Percentiles rank a stretch among this genome's conserved stretches.
Conservation (phyloP, 2,329 filamentous ascomycete species). For the Sporothrix euskadiensis region DNA sequence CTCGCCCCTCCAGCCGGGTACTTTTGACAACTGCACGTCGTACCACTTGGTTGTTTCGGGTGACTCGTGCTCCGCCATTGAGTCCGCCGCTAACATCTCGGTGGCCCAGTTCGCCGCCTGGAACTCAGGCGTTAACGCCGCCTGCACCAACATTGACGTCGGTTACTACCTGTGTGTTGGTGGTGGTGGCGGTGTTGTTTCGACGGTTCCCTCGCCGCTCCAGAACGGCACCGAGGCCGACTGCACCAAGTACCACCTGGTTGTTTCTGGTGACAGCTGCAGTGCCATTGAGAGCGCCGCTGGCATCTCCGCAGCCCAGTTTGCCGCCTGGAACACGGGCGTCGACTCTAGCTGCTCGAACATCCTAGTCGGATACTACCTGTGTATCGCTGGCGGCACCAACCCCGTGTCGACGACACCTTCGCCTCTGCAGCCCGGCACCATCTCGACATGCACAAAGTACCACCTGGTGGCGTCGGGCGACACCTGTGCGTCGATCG, state of each 20-base stretch:
- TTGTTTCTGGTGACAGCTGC: constrained; percentile 40
- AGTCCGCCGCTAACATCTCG: constrained; percentile 19
- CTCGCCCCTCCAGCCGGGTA: constrained; percentile 25
- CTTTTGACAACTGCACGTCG: constrained; percentile 26
- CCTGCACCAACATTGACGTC: constrained; percentile 24
- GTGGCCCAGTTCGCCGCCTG: constrained; percentile 18
- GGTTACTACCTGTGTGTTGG: constrained; percentile 25
- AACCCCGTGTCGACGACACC: neutral
- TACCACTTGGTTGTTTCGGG: constrained; percentile 26
- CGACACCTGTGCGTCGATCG: constrained; percentile 38
- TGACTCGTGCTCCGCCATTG: constrained; percentile 26
- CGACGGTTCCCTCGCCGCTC: constrained; percentile 26
- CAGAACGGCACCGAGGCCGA: constrained; percentile 27
- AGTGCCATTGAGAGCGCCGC: constrained; percentile 28
- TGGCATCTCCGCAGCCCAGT: constrained; percentile 29
- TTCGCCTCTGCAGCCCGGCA: constrained; percentile 29
- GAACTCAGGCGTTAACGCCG: constrained; percentile 6
- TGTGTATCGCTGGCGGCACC: constrained; percentile 29
- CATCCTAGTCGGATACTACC: constrained; percentile 32
- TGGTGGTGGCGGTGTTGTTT: neutral
- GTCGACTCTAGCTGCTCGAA: constrained; percentile 32
- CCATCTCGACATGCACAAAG: constrained; percentile 35
- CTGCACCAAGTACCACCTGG: constrained; percentile 40
- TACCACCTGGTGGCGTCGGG: constrained; percentile 40
- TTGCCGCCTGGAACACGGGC: constrained; percentile 31